Percentiles rank a stretch among this genome's conserved stretches.
These are phyloP conservation scores for Phaeolepiota aurea DNA, from an alignment of 768 basidiomycete species.

Conservation along the genomic window DNA sequence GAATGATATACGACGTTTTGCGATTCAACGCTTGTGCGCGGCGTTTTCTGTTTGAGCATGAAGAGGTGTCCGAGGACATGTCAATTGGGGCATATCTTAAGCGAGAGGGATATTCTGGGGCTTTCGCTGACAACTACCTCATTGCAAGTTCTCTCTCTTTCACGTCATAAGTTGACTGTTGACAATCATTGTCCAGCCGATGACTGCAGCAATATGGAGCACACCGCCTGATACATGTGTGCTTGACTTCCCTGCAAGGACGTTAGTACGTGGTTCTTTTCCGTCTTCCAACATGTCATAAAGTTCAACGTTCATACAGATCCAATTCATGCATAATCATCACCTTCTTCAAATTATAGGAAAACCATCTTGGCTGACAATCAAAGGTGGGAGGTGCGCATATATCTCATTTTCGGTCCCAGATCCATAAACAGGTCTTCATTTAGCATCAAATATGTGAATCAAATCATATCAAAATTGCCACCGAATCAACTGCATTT, in stretches of 20 bases:
- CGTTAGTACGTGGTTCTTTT: constrained; percentile 32
- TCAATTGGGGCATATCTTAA: constrained; percentile 53
- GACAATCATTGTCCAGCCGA: constrained; percentile 37
- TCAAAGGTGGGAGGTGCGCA: constrained; percentile 61
- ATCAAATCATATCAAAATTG: constrained; percentile 48
- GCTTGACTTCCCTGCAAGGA: constrained; percentile 62
- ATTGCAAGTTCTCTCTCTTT: constrained; percentile 37
- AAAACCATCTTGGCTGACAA: constrained; percentile 67
- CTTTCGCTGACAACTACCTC: constrained; percentile 68
- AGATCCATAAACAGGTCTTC: too few relatives aligned
- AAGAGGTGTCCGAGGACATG: constrained; percentile 29
- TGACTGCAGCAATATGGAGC: constrained; percentile 79
- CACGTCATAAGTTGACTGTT: constrained; percentile 1
- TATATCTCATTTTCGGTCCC: neutral
- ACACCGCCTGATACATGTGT: constrained; percentile 65
- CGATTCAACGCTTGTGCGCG: constrained; percentile 67
- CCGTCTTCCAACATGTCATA: neutral
- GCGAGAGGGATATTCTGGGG: constrained; percentile 54
- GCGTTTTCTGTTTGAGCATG: constrained; percentile 28
- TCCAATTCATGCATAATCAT: constrained; percentile 70
- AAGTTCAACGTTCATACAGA: constrained; percentile 19
- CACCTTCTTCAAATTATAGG: constrained; percentile 64
- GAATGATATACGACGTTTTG: constrained; percentile 62
- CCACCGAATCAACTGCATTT: constrained; percentile 48
- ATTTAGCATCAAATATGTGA: constrained; percentile 49